Evolutionary conservation across 2,329 filamentous ascomycete genomes (phyloP).

Genomic region (Penicillium oxalicum): DNA sequence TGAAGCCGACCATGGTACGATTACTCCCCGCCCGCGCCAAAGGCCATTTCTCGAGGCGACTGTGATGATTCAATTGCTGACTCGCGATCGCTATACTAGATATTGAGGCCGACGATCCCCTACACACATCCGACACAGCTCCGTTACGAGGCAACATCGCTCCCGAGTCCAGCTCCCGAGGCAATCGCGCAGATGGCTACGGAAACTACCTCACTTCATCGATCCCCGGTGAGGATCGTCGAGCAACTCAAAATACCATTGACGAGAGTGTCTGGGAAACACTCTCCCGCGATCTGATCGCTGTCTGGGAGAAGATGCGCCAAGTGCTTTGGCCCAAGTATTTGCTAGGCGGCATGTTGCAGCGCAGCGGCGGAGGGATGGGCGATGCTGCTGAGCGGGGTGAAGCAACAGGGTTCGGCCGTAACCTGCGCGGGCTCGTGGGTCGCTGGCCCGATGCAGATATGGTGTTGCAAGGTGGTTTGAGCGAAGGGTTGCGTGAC

Average conservation of each 20-base stretch:
- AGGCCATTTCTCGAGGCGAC: not conserved
- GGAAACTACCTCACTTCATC: conserved; percentile 80
- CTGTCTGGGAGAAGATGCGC: conserved; percentile 96
- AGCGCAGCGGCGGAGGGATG: conserved; percentile 49
- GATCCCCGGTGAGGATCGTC: conserved; percentile 87
- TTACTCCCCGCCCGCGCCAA: conserved; percentile 1
- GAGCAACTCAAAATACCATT: conserved; percentile 85
- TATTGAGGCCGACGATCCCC: conserved; percentile 86
- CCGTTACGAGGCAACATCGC: conserved; percentile 82
- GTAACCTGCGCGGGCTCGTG: conserved; percentile 50
- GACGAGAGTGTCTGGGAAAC: conserved; percentile 98
- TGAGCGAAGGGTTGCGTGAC: conserved; percentile 86
- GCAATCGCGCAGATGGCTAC: conserved; percentile 53
- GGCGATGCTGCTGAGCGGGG: conserved; percentile 54
- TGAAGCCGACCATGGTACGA: conserved; percentile 69
- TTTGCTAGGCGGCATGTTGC: conserved; percentile 65
- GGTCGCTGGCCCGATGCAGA: conserved; percentile 64
- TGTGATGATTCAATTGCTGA: not conserved
- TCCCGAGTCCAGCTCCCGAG: conserved; percentile 43
- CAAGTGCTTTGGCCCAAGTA: conserved; percentile 96
- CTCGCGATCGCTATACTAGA: conserved; percentile 44
- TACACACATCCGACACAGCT: conserved; percentile 65
- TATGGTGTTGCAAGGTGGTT: conserved; percentile 59
- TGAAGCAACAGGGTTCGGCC: conserved; percentile 44
- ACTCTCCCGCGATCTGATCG: conserved; percentile 81